These are phyloP conservation scores for Aspergillus sp. DNA, from an alignment of 2,329 filamentous ascomycete species.

Conservation along the genomic window DNA sequence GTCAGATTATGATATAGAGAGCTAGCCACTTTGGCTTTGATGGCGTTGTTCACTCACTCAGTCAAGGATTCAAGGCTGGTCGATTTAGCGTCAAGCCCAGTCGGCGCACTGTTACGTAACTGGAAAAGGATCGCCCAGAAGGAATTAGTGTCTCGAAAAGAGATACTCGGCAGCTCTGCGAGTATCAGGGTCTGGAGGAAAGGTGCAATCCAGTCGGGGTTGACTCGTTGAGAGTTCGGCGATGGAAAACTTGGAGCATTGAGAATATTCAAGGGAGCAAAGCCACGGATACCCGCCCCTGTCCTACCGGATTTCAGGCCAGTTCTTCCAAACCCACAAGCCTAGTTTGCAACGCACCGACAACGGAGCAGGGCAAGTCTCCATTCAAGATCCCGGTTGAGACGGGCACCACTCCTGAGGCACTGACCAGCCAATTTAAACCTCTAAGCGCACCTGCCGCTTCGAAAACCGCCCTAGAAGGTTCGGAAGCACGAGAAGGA, in stretches of 20 bases:
- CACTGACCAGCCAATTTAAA: conserved; percentile 9
- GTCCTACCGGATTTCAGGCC: neutral
- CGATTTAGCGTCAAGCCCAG: neutral
- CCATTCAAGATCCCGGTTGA: neutral
- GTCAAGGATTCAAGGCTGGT: neutral
- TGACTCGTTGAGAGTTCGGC: too few relatives aligned
- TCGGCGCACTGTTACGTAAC: conserved; percentile 2
- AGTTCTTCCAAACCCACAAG: neutral
- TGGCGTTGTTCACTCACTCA: neutral
- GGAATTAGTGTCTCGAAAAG: neutral
- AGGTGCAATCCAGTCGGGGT: neutral
- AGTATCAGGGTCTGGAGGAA: neutral
- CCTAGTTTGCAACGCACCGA: neutral
- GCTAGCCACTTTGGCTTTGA: neutral
- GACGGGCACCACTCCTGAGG: neutral
- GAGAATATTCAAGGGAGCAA: neutral
- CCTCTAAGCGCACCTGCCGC: conserved; percentile 22
- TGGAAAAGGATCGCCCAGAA: conserved; percentile 3
- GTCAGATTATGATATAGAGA: neutral
- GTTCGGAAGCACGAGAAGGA: conserved; percentile 4
- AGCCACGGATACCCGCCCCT: neutral
- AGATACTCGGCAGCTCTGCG: neutral
- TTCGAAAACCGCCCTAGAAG: conserved; percentile 17
- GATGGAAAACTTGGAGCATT: neutral
- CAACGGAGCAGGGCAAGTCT: conserved; percentile 6